Percentiles rank a stretch among this genome's conserved stretches.
Evolutionary conservation across 257 asterid species (phyloP).

Genomic region (Cinchona pubescens): DNA sequence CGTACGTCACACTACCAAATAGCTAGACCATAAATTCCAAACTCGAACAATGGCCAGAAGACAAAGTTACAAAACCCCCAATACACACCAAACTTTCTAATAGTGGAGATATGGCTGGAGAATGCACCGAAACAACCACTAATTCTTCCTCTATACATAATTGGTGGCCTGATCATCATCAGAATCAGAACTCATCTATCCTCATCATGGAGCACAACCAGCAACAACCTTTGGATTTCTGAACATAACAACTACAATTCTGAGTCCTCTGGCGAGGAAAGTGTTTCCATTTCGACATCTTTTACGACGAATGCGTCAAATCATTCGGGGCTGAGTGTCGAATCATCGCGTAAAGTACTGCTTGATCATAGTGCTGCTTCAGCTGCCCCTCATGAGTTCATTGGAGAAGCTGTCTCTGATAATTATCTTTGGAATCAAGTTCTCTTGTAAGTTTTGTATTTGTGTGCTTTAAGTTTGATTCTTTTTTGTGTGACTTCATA

Average conservation of each 20-base stretch:
- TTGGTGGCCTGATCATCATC: conserved; percentile 18
- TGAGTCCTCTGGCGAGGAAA: conserved; percentile 12
- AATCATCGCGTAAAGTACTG: neutral
- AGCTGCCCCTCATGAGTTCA: neutral
- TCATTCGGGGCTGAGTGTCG: conserved; percentile 7
- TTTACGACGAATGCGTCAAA: neutral
- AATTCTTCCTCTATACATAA: conserved; percentile 4
- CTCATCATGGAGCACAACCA: conserved; percentile 7
- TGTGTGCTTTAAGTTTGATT: too few species aligned
- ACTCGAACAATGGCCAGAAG: conserved; percentile 1
- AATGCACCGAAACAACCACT: neutral
- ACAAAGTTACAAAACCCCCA: conserved; percentile 2
- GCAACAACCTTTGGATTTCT: neutral
- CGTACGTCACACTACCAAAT: conserved; percentile 8
- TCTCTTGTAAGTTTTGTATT: conserved; percentile 4
- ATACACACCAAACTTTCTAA: neutral
- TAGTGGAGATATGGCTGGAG: conserved; percentile 12
- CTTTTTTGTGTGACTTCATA: too few species aligned
- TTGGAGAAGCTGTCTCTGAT: neutral
- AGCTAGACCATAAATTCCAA: conserved; percentile 13
- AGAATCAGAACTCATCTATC: too few species aligned
- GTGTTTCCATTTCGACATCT: conserved; percentile 9
- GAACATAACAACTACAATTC: conserved; percentile 1
- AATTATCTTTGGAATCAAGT: conserved; percentile 9
- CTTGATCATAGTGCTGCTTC: neutral